Conservation (phyloP, 768 basidiomycete genomes). For the Hygrophorus pudorinus region DNA sequence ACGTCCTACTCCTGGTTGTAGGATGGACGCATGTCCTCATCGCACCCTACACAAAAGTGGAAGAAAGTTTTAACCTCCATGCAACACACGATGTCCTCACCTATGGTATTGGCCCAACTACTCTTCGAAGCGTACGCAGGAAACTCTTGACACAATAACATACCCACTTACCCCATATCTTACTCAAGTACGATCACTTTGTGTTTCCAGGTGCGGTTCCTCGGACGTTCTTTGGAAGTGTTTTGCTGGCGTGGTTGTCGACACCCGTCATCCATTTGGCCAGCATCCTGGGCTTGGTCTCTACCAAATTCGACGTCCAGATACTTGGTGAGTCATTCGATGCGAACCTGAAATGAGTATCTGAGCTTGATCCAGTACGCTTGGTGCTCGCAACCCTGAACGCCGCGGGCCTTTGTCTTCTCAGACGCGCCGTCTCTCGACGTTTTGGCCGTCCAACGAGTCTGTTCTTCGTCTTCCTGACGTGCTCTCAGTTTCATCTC, state of each 20-base stretch:
- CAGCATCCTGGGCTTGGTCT: slow-evolving; percentile 29
- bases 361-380: slow-evolving; percentile 42
- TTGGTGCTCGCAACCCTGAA: slow-evolving; percentile 61
- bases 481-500: slow-evolving; percentile 80
- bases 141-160: neutral
- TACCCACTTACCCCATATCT: neutral
- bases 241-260: slow-evolving; percentile 52
- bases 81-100: slow-evolving; percentile 80
- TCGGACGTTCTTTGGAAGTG: slow-evolving; percentile 73
- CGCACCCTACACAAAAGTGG: slow-evolving; percentile 91
- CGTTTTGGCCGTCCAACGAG: slow-evolving; percentile 57
- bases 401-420: slow-evolving; percentile 46
- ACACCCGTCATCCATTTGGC: slow-evolving; percentile 38
- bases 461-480: slow-evolving; percentile 56
- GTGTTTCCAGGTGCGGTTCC: slow-evolving; percentile 85
- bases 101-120: slow-evolving; percentile 45
- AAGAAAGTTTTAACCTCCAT: slow-evolving; percentile 94
- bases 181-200: slow-evolving; percentile 83
- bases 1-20: slow-evolving; percentile 38
- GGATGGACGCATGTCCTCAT: slow-evolving; percentile 63
- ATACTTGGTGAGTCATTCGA: slow-evolving; percentile 42
- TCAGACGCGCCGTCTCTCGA: slow-evolving; percentile 50
- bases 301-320: slow-evolving; percentile 60
- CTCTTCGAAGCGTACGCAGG: slow-evolving; percentile 39
- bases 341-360: neutral